Conservation (phyloP, 148 eudicot species). For the Pouteria glomerata region DNA sequence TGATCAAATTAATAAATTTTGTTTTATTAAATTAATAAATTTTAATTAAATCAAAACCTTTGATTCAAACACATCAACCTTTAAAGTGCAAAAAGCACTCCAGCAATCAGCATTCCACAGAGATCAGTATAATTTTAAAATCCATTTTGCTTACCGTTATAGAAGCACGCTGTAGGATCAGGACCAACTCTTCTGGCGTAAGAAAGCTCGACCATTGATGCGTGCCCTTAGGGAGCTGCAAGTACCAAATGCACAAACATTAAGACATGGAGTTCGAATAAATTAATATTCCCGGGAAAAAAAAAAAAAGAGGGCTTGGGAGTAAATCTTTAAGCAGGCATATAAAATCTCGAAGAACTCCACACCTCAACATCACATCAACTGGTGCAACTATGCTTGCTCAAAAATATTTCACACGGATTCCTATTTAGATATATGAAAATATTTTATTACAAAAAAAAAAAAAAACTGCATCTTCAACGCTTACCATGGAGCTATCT, state of each 20-base stretch:
- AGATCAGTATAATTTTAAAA: not conserved
- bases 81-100: not conserved
- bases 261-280: not conserved
- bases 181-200: conserved; percentile 86
- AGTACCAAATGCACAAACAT: conserved; percentile 5
- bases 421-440: too few relatives aligned
- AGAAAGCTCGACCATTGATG: conserved; percentile 88
- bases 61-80: not conserved
- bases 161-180: conserved; percentile 70
- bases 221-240: conserved; percentile 89
- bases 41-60: too few relatives aligned
- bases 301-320: too few relatives aligned
- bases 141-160: conserved; percentile 52
- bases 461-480: too few relatives aligned
- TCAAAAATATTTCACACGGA: too few relatives aligned
- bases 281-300: not conserved
- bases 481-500: too few relatives aligned
- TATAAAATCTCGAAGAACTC: too few relatives aligned
- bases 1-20: too few relatives aligned
- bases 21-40: too few relatives aligned
- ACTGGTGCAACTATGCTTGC: not conserved
- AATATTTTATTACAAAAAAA: too few relatives aligned
- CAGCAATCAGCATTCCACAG: not conserved
- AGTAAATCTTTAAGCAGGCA: too few relatives aligned
- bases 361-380: not conserved